Evolutionary conservation across 2,329 filamentous ascomycete genomes (phyloP), one percentile per base, ranked within the genome.

Genomic region (Nemania sp.): DNA sequence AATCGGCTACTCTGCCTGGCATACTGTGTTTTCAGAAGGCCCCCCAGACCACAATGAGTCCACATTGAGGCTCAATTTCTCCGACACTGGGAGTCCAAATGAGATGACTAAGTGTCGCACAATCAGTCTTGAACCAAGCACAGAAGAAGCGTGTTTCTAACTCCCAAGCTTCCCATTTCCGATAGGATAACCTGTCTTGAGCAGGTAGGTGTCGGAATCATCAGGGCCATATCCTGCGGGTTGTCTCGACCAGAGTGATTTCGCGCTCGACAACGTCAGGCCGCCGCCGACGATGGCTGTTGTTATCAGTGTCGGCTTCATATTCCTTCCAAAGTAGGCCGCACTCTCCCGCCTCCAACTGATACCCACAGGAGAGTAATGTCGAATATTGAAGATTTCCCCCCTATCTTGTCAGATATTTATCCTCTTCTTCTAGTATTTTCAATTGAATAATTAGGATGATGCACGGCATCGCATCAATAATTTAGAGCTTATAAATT

Each of bases 11-110:
- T 18, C 29, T 21, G 10, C 11, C 10, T 37, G 3, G 62, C 72
- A 65, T 65, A 78, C 78, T 17, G 69, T 68, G 40, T 68, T 71
- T 56, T 80, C 74, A 57, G 83, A 83, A 0, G 80, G 80, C 0
- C 81, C 81, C 2, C 79, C 80, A 2, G 77, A 78, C 81, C 80
- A 83, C 1, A 83, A 64, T 1, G 74, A 79, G 58, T 84, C 81
- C 17, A 81, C 64, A 51, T 83, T 83, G 39, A 83, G 57, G 18
- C 72, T 75, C 5, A 82, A 54, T 21, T 74, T 76, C 50, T 82
- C 80, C 1, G 69, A 63, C 2, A 77, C 77, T 0, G 80, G 74
- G 15, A 71, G 62, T 0, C 81, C 80, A 56, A 79, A 79, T 0
- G 78, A 74, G 32, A 82, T 75, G 2, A 75, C 78, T 65, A 45